Evolutionary conservation across 73 alveolate genomes (phyloP).

Genomic region (Stentor coeruleus): DNA sequence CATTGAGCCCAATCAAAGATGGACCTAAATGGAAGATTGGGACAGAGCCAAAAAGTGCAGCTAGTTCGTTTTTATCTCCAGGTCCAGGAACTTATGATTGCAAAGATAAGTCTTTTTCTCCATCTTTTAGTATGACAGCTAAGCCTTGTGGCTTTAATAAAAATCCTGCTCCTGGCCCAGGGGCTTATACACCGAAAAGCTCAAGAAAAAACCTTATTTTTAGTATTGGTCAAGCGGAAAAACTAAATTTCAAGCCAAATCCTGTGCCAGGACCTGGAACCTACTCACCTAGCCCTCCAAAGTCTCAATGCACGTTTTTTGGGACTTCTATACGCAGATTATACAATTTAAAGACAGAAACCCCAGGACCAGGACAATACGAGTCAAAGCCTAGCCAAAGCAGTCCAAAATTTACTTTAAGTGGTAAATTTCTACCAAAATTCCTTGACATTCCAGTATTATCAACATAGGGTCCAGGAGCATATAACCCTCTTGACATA

Average conservation of each 20-base stretch:
- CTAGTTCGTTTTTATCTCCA: not conserved
- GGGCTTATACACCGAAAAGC: not conserved
- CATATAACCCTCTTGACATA: not conserved
- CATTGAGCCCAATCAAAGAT: not conserved
- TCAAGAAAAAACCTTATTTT: not conserved
- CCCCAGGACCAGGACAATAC: not conserved
- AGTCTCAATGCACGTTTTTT: not conserved
- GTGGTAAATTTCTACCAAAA: not conserved
- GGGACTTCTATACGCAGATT: not conserved
- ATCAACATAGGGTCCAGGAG: not conserved
- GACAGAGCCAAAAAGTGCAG: not conserved
- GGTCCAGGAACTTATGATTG: not conserved
- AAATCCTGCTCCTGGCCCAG: not conserved
- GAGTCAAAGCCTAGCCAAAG: not conserved
- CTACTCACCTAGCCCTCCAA: not conserved
- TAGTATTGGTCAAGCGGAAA: not conserved
- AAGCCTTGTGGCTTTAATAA: not conserved
- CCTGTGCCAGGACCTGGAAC: conserved; percentile 8
- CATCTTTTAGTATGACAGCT: not conserved
- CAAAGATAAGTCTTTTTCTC: not conserved
- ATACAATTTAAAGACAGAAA: not conserved
- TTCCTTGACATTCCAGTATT: not conserved
- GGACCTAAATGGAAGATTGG: not conserved
- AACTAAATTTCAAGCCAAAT: not conserved
- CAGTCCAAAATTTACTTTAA: not conserved